Conservation (phyloP, 495 filamentous ascomycete genomes). For the Podospora bellae-mahoneyi region DNA sequence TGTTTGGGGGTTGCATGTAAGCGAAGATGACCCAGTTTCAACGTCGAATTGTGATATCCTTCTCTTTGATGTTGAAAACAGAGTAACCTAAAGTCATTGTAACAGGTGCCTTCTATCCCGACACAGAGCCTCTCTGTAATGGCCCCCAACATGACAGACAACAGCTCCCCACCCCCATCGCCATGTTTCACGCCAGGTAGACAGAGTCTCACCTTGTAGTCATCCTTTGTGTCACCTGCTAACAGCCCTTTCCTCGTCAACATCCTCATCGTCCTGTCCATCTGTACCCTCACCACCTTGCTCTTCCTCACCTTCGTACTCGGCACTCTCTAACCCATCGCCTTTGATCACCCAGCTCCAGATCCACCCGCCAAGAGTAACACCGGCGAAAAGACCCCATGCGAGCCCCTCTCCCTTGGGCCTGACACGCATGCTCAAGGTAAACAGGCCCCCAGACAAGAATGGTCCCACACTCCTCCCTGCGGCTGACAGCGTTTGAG, state of each 20-base stretch:
- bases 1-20: too few relatives aligned
- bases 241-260: not conserved
- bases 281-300: constrained; percentile 23
- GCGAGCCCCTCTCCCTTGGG: constrained; percentile 81
- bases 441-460: constrained; percentile 79
- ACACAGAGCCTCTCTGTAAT: too few relatives aligned
- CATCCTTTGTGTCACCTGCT: not conserved
- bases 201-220: not conserved
- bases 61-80: too few relatives aligned
- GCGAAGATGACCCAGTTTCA: too few relatives aligned
- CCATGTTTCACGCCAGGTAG: not conserved
- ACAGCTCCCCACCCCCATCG: too few relatives aligned
- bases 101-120: too few relatives aligned
- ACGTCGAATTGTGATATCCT: too few relatives aligned
- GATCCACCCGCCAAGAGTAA: constrained; percentile 72
- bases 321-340: constrained; percentile 54
- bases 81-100: too few relatives aligned
- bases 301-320: constrained; percentile 36
- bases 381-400: constrained; percentile 77
- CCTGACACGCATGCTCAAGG: constrained; percentile 60
- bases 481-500: constrained; percentile 88
- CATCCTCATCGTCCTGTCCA: constrained; percentile 16
- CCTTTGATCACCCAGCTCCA: constrained; percentile 70
- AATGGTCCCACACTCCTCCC: constrained; percentile 88
- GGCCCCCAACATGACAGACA: too few relatives aligned